Evolutionary conservation across 2,329 filamentous ascomycete species (phyloP).

Genomic region (Dactylellina cionopaga): DNA sequence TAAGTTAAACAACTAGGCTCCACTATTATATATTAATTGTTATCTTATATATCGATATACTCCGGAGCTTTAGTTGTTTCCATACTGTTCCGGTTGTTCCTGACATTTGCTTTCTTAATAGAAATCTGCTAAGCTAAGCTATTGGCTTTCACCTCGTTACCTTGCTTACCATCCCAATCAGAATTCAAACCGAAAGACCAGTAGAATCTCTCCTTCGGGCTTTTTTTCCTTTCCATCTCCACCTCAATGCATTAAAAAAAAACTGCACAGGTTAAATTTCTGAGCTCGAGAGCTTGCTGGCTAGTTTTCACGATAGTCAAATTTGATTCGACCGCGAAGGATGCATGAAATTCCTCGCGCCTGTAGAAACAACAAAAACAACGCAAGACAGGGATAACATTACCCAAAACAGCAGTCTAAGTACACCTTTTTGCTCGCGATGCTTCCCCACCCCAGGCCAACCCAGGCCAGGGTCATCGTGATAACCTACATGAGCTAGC

Average conservation of each 20-base stretch:
- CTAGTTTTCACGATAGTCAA: neutral
- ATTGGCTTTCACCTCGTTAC: too few species aligned
- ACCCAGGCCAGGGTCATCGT: neutral
- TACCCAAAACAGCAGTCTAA: constrained; percentile 19
- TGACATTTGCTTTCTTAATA: neutral
- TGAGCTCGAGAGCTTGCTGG: too few species aligned
- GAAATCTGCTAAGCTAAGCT: too few species aligned
- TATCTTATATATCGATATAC: too few species aligned
- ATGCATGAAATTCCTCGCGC: constrained; percentile 46
- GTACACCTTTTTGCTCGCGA: too few species aligned
- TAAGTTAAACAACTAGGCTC: neutral
- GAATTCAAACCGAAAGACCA: constrained; percentile 17
- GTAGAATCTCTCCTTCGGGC: constrained; percentile 18
- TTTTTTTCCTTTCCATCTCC: neutral
- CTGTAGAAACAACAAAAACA: constrained; percentile 47
- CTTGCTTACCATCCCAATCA: too few species aligned
- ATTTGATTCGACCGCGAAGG: constrained; percentile 8
- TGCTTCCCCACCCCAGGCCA: too few species aligned
- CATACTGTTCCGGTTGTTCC: neutral
- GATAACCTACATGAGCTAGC: neutral
- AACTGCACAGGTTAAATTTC: too few species aligned
- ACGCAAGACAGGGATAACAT: constrained; percentile 31
- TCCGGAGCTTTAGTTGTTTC: neutral
- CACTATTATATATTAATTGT: neutral
- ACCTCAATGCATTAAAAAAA: constrained; percentile 1